Percentiles rank a stretch among this genome's conserved stretches.
These are phyloP conservation scores for Marvania coccoides DNA, from an alignment of 139 green algal genomes.

Conservation along the genomic window DNA sequence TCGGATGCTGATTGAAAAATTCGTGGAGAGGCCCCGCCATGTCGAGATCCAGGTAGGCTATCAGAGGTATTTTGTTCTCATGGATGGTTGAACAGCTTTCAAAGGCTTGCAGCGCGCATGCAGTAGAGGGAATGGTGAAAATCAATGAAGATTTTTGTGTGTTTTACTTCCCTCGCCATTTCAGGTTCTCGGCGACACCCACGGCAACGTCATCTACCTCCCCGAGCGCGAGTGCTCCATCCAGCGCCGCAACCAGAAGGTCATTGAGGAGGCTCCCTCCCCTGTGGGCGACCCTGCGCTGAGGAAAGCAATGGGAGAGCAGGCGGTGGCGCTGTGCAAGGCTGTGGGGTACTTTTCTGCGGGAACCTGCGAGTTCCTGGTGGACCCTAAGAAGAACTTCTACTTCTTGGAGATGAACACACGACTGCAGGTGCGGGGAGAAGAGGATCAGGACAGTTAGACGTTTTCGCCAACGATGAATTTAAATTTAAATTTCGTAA, in stretches of 20 bases:
- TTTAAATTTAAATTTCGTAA: no score
- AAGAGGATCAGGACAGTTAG: no score
- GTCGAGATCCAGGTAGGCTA: slow-evolving; percentile 72
- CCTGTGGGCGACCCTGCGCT: slow-evolving; percentile 24
- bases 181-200: slow-evolving; percentile 1
- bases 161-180: background rate
- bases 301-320: slow-evolving; percentile 43
- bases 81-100: no score
- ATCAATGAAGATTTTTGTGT: background rate
- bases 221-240: slow-evolving; percentile 44
- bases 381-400: slow-evolving; percentile 30
- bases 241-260: slow-evolving; percentile 51
- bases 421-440: slow-evolving; percentile 11
- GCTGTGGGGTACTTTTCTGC: slow-evolving; percentile 50
- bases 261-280: slow-evolving; percentile 51
- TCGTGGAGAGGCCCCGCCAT: slow-evolving; percentile 65
- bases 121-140: background rate
- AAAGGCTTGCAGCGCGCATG: no score
- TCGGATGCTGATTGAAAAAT: slow-evolving; percentile 76
- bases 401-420: slow-evolving; percentile 52
- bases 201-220: slow-evolving; percentile 25
- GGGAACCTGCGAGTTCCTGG: slow-evolving; percentile 40
- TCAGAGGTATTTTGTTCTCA: no score
- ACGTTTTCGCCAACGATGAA: no score
- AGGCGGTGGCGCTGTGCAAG: slow-evolving; percentile 46